Percentiles rank a stretch among this genome's conserved stretches.
Evolutionary conservation across 306 rosid species (phyloP).

Genomic region (Ochetophila trinervis): DNA sequence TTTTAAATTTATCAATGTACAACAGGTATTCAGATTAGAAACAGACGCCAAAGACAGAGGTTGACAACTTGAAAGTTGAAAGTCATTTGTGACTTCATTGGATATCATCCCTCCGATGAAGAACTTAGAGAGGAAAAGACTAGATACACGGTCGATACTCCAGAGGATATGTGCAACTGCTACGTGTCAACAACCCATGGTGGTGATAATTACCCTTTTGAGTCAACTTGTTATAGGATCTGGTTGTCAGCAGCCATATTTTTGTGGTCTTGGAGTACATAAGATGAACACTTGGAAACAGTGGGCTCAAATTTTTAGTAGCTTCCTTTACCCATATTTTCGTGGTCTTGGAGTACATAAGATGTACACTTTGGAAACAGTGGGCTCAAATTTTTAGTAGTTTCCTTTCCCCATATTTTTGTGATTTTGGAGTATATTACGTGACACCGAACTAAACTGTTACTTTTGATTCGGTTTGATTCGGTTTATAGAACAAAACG

Average conservation of each 20-base stretch:
- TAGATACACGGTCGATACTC: background rate
- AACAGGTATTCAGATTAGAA: background rate
- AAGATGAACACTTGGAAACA: background rate
- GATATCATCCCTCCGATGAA: background rate
- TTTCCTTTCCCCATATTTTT: no score
- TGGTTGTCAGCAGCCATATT: background rate
- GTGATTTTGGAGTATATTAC: background rate
- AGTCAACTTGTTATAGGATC: background rate
- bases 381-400: conserved; percentile 7
- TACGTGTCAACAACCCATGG: background rate
- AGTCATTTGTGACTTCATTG: background rate
- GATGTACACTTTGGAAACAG: background rate
- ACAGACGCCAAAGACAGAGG: background rate
- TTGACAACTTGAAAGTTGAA: conserved; percentile 1
- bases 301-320: conserved; percentile 6
- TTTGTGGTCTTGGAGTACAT: background rate
- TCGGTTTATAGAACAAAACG: no score
- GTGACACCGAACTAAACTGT: no score
- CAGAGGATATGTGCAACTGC: background rate
- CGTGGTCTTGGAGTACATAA: background rate
- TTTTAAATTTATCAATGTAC: background rate
- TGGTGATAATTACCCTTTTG: background rate
- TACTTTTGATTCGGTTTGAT: no score
- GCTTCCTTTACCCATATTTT: no score
- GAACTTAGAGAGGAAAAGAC: background rate